A percentile compares a stretch with the other conserved stretches of the same genome.
Evolutionary conservation across 441 rosid genomes (phyloP).

Genomic region (Mallotus japonicus): DNA sequence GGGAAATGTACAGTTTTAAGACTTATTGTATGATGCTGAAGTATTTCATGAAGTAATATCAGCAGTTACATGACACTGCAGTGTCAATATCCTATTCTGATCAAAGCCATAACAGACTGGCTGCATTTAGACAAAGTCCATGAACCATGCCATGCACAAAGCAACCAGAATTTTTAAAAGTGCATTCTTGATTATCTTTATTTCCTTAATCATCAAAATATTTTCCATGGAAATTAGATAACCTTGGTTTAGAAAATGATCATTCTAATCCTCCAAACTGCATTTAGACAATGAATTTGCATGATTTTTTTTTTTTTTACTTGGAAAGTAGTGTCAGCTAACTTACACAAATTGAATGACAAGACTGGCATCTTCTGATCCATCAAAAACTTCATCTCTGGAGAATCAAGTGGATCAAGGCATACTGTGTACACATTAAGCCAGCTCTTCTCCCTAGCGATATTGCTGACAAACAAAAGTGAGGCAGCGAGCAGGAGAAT

Average conservation of each 20-base stretch:
- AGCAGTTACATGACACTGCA: neutral
- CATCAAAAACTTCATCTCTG: conserved; percentile 42
- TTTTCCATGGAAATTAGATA: neutral
- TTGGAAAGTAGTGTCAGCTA: neutral
- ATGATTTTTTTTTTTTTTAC: too few species aligned
- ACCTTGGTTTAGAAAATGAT: neutral
- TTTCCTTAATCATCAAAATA: neutral
- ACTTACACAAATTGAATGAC: conserved; percentile 39
- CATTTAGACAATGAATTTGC: neutral
- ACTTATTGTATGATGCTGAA: neutral
- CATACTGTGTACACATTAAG: conserved; percentile 72
- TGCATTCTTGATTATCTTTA: neutral
- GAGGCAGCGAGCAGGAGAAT: conserved; percentile 1
- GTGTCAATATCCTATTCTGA: conserved; percentile 5
- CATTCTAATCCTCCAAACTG: neutral
- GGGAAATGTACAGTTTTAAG: neutral
- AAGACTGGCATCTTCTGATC: conserved; percentile 28
- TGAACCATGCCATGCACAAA: neutral
- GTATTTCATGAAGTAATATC: neutral
- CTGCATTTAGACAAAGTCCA: neutral
- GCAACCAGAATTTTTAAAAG: neutral
- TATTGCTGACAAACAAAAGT: conserved; percentile 29
- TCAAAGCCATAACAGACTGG: neutral
- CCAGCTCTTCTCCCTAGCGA: conserved; percentile 56
- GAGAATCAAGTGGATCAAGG: conserved; percentile 54